Conservation (phyloP, 768 basidiomycete genomes). For the Xerocomellus amylosporus region DNA sequence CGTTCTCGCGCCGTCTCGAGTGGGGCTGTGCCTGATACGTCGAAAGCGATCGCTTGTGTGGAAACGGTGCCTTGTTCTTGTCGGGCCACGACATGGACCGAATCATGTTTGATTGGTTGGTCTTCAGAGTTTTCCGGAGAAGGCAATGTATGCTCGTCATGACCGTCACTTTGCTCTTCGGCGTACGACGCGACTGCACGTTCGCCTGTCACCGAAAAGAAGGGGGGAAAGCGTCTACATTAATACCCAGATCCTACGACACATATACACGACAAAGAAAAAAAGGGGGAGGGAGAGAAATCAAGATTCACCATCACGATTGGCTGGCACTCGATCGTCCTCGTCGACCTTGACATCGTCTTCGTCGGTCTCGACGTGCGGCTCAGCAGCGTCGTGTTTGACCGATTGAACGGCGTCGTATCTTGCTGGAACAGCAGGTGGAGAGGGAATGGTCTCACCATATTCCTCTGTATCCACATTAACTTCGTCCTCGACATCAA, state of each 20-base stretch:
- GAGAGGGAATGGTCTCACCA: slow-evolving; percentile 19
- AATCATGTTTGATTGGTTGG: not conserved
- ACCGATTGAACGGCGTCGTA: slow-evolving; percentile 17
- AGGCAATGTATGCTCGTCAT: not conserved
- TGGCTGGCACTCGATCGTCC: slow-evolving; percentile 15
- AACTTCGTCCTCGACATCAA: slow-evolving; percentile 23
- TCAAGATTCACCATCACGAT: slow-evolving; percentile 46
- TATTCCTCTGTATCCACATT: slow-evolving; percentile 27
- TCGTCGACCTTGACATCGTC: slow-evolving; percentile 15
- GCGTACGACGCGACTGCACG: slow-evolving; percentile 11
- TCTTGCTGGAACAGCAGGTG: slow-evolving; percentile 22
- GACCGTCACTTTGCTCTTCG: slow-evolving; percentile 13
- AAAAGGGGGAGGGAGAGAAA: slow-evolving; percentile 16
- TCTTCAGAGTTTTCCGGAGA: slow-evolving; percentile 5
- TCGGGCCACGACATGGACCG: not conserved
- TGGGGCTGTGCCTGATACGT: not conserved
- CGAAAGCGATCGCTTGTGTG: not conserved
- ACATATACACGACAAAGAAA: slow-evolving; percentile 21
- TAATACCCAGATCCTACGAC: slow-evolving; percentile 31
- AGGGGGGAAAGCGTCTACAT: slow-evolving; percentile 18
- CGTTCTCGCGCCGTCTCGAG: not conserved
- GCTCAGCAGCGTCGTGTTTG: slow-evolving; percentile 13
- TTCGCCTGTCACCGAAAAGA: slow-evolving; percentile 24
- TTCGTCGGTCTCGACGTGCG: slow-evolving; percentile 15
- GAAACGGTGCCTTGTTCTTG: slow-evolving; percentile 4